These are phyloP conservation scores for Klebsormidium nitens DNA, from an alignment of 139 green algal species.

Conservation along the genomic window DNA sequence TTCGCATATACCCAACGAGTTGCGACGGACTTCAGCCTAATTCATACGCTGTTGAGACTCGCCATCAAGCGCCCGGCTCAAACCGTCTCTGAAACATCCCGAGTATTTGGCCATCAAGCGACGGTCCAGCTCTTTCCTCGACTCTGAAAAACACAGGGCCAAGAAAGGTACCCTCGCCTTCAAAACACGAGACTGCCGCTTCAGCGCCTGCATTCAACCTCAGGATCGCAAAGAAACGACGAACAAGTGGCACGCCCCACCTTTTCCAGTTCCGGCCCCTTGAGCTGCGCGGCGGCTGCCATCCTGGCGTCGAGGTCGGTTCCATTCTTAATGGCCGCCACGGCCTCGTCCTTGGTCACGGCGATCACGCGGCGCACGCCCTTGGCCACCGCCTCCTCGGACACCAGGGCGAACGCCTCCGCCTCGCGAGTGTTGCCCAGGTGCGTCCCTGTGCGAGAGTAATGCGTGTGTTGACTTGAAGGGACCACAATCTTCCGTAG, in stretches of 20 bases:
- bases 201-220: no score
- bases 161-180: no score
- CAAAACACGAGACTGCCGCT: no score
- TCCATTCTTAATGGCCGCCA: slow-evolving; percentile 57
- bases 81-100: no score
- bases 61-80: background rate
- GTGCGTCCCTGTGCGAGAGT: slow-evolving; percentile 68
- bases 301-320: slow-evolving; percentile 56
- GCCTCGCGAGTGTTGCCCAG: slow-evolving; percentile 78
- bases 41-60: background rate
- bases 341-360: slow-evolving; percentile 69
- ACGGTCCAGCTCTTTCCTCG: no score
- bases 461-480: no score
- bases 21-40: background rate
- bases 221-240: no score
- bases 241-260: no score
- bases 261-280: slow-evolving; percentile 43
- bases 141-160: no score
- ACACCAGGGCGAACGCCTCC: slow-evolving; percentile 81
- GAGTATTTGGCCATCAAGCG: no score
- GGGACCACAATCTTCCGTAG: no score
- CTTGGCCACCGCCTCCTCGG: slow-evolving; percentile 95
- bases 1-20: background rate
- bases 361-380: slow-evolving; percentile 82
- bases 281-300: slow-evolving; percentile 31